A percentile compares a stretch with the other conserved stretches of the same genome.
phyloP scores from a whole-genome alignment of 768 basidiomycete genomes.

The Zangia roseola region DNA sequence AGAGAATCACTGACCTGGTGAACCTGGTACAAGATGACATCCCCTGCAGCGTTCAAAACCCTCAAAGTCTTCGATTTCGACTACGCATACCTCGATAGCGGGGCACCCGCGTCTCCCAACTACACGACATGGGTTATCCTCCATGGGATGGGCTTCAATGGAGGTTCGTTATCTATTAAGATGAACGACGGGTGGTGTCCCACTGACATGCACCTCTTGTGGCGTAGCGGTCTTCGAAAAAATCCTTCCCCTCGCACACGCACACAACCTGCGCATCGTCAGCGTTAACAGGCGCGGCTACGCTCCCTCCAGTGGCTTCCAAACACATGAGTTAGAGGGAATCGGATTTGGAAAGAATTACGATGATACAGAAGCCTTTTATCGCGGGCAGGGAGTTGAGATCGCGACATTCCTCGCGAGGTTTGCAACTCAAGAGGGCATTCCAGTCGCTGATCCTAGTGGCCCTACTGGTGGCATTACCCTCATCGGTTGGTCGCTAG shows the following conservation, averaged over 20 bases:
- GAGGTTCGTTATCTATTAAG: conserved; percentile 10
- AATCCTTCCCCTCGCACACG: conserved; percentile 20
- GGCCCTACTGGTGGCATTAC: conserved; percentile 9
- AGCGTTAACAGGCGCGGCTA: conserved; percentile 25
- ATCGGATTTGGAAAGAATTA: conserved; percentile 15
- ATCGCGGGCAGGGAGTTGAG: conserved; percentile 15
- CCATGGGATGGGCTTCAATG: conserved; percentile 23
- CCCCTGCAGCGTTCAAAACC: conserved; percentile 1
- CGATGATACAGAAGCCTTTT: conserved; percentile 15
- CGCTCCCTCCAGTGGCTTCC: conserved; percentile 21
- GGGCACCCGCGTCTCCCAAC: conserved; percentile 11
- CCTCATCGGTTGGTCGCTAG: conserved; percentile 23
- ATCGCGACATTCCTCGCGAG: conserved; percentile 17
- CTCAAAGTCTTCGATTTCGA: conserved; percentile 16
- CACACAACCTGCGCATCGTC: conserved; percentile 20
- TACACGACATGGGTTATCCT: conserved; percentile 25
- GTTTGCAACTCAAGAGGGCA: conserved; percentile 15
- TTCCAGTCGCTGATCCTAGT: conserved; percentile 8
- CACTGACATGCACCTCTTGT: not conserved
- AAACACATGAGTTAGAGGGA: conserved; percentile 4
- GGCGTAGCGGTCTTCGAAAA: conserved; percentile 13
- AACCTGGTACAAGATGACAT: conserved; percentile 1
- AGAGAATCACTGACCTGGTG: no score
- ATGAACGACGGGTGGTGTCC: no score
- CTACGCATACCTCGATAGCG: conserved; percentile 23